Evolutionary conservation across 2,329 filamentous ascomycete species (phyloP), one percentile per base, ranked within the genome.

Genomic region (Aspergillus calidoustus): DNA sequence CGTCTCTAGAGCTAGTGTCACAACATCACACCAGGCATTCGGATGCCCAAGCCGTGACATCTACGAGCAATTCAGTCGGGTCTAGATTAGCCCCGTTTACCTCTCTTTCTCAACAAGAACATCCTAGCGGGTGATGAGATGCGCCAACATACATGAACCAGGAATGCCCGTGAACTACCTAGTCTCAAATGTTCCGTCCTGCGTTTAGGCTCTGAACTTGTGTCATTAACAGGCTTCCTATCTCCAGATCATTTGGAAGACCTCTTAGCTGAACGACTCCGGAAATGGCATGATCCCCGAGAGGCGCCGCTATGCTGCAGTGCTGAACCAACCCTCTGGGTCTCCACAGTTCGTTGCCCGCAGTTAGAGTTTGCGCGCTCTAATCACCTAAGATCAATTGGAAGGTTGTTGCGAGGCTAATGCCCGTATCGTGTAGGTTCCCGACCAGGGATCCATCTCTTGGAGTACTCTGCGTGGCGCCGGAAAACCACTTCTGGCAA

Each of bases 141-240:
- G 19, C 11, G 49, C n/a, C 8, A 31, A 23, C 38, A 34, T 53
- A 48, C 56, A 48, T 59, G 49, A 48, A 53, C 48, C 9, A 23
- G 23, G n/a, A n/a, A 15, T 17, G 7, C 25, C 44, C 17, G 34
- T 22, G 11, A 28, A 44, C 15, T 23, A 23, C 17, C 8, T 23
- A n/a, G 34, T 30, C 11, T 38, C 17, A n/a, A 1, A n/a, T n/a
- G n/a, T n/a, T n/a, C n/a, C n/a, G n/a, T n/a, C 25, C 41, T 17
- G 17, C n/a, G 8, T 19, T 19, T 48, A 25, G 19, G n/a, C 25
- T 25, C 11, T 48, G 28, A 7, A 30, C 38, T 25, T 8, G 52
- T 5, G 30, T 34, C 34, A 3, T 47, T 28, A 38, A 41, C 19
- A 44, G 23, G 30, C 30, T 22, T 43, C 34, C 43, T 19, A 46